phyloP scores from a whole-genome alignment of 2,329 filamentous ascomycete genomes.

The Penicillium sp. region DNA sequence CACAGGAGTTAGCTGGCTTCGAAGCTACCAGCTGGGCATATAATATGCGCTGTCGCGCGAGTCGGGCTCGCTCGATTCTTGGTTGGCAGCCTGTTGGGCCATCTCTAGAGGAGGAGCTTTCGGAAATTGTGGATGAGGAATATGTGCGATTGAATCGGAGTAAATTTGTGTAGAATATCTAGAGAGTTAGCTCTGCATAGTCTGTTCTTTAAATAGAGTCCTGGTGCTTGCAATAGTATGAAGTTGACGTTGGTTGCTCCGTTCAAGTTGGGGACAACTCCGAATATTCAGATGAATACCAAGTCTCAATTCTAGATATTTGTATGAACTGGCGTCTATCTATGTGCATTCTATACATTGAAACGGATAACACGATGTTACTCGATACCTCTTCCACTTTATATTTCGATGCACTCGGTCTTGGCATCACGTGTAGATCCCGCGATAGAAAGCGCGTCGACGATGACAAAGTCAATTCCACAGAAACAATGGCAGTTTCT shows the following conservation, averaged over 20 bases:
- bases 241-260: too few species aligned
- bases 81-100: neutral
- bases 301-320: too few species aligned
- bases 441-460: neutral
- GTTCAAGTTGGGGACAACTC: too few species aligned
- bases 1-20: conserved; percentile 1
- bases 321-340: too few species aligned
- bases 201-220: too few species aligned
- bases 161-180: too few species aligned
- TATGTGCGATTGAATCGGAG: neutral
- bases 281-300: too few species aligned
- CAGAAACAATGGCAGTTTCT: conserved; percentile 2
- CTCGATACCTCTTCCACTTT: too few species aligned
- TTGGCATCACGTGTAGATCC: conserved; percentile 1
- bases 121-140: neutral
- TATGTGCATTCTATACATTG: too few species aligned
- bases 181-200: too few species aligned
- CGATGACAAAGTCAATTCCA: neutral
- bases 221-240: too few species aligned
- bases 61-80: neutral
- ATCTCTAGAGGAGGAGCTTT: neutral
- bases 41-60: conserved; percentile 4
- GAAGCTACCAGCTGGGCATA: conserved; percentile 6
- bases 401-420: neutral
- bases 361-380: too few species aligned